Base-by-base conservation (phyloP, 192 early-diverging fungal genomes). In the Linnemannia exigua region DNA sequence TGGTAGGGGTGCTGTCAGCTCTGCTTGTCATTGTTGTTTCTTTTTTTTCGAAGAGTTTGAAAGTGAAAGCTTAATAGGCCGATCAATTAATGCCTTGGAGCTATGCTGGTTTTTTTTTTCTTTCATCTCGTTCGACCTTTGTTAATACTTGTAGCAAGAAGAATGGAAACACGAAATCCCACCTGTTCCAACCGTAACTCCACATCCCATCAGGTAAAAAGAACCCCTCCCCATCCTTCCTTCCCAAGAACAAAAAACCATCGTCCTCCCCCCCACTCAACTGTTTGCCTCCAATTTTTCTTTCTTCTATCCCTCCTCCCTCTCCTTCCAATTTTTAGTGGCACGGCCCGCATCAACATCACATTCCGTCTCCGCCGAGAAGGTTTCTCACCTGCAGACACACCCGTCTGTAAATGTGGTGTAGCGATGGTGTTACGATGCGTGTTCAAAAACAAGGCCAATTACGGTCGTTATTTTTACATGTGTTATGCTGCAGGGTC, bases 161-260 rank as follows among this genome's bases (percentile, higher is more conserved):
- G 86, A 87, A 44, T 88, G 88, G 88, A 88, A 88, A 71, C 88
- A 88, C 50, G 88, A 88, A 73, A 67, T 88, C 1, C 84, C 83
- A 46, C 70, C 88, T 25, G 76, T 79, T 28, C 67, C 80, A 1
- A 81, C 68, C 1, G 76, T 86, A 20, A 86, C 84, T 1, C 84
- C 84, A 14, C 84, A 86, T n/a, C 79, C 84, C n/a, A 86, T 86
- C 46, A 79, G 80, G 80, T 76, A 76, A 11, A 20, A 9, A 22
- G 20, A 4, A 4, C n/a, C 22, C 51, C 51, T 4, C 51, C 25
- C 5, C 25, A 61, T 28, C 1, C 25, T 22, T 25, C 54, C 25
- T 51, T n/a, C 9, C n/a, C 51, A 52, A n/a, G n/a, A n/a, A n/a
- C n/a, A n/a, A n/a, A n/a, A n/a, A n/a, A n/a, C n/a, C n/a, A n/a